Evolutionary conservation across 1,284 basidiomycete genomes (phyloP).

Genomic region (Thelephora terrestris): DNA sequence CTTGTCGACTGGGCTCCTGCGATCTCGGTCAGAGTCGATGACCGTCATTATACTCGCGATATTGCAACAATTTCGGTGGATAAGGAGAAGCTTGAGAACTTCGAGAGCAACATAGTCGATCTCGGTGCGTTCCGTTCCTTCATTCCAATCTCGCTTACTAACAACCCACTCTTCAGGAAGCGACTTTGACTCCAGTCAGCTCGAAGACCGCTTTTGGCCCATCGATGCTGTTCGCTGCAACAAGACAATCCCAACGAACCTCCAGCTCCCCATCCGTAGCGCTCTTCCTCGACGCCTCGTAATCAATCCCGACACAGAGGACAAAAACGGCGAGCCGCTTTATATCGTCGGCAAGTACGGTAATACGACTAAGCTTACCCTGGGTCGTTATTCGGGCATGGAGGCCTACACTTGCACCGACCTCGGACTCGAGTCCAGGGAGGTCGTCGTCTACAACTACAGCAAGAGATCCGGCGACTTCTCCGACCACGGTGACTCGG

Average conservation of each 20-base stretch:
- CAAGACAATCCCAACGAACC: slow-evolving; percentile 16
- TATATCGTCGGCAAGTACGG: slow-evolving; percentile 23
- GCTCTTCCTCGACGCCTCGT: slow-evolving; percentile 13
- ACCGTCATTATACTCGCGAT: slow-evolving; percentile 19
- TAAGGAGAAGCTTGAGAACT: slow-evolving; percentile 10
- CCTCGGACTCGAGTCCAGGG: slow-evolving; percentile 9
- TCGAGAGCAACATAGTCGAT: slow-evolving; percentile 18
- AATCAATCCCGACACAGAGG: slow-evolving; percentile 8
- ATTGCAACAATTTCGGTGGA: slow-evolving; percentile 16
- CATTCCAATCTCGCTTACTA: slow-evolving; percentile 15
- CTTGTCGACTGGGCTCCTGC: slow-evolving; percentile 22
- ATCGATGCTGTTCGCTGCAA: slow-evolving; percentile 8
- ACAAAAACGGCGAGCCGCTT: slow-evolving; percentile 14
- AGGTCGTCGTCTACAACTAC: slow-evolving; percentile 14
- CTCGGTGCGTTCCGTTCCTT: slow-evolving; percentile 15
- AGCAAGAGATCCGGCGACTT: slow-evolving; percentile 13
- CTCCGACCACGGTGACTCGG: slow-evolving; percentile 18
- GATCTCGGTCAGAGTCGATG: slow-evolving; percentile 18
- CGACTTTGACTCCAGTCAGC: slow-evolving; percentile 13
- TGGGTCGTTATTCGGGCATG: slow-evolving; percentile 17
- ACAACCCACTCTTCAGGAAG: slow-evolving; percentile 16
- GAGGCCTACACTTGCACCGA: slow-evolving; percentile 14
- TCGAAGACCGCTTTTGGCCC: slow-evolving; percentile 20
- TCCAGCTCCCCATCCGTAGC: slow-evolving; percentile 17
- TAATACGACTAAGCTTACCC: slow-evolving; percentile 17